A percentile compares a stretch with the other conserved stretches of the same genome.
phyloP scores from a whole-genome alignment of 2,329 filamentous ascomycete species.

The Herpotrichia juniperi region DNA sequence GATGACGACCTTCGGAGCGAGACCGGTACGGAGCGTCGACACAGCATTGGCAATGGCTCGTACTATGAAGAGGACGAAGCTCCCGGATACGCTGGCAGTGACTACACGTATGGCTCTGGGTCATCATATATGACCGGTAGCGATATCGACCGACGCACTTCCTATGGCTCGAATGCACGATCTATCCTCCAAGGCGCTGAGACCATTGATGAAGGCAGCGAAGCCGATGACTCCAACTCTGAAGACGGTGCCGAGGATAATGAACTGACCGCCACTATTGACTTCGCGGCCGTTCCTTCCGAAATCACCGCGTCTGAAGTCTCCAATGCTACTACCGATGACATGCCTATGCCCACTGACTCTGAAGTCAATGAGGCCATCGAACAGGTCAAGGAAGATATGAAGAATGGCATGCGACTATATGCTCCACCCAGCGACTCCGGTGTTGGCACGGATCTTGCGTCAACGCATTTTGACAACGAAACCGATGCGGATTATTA shows the following conservation, averaged over 20 bases:
- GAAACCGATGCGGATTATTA: slow-evolving; percentile 42
- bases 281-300: slow-evolving; percentile 20
- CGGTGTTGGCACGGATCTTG: slow-evolving; percentile 45
- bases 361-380: slow-evolving; percentile 39
- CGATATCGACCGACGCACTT: slow-evolving; percentile 53
- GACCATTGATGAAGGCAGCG: slow-evolving; percentile 37
- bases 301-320: slow-evolving; percentile 25
- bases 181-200: slow-evolving; percentile 34
- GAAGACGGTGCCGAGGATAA: slow-evolving; percentile 39
- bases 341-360: slow-evolving; percentile 32
- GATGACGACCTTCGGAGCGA: slow-evolving; percentile 36
- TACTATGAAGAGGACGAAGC: slow-evolving; percentile 43
- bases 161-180: slow-evolving; percentile 47
- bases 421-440: slow-evolving; percentile 39
- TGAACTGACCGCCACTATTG: slow-evolving; percentile 30
- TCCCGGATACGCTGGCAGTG: slow-evolving; percentile 45
- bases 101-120: slow-evolving; percentile 56
- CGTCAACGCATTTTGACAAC: slow-evolving; percentile 34
- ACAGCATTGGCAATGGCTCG: slow-evolving; percentile 41
- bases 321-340: slow-evolving; percentile 26
- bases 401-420: slow-evolving; percentile 30
- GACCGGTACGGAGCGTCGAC: slow-evolving; percentile 48
- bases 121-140: slow-evolving; percentile 55
- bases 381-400: slow-evolving; percentile 35
- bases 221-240: slow-evolving; percentile 21